Base-by-base conservation (phyloP, 1,284 basidiomycete genomes). In the Puccinia brachypodii region DNA sequence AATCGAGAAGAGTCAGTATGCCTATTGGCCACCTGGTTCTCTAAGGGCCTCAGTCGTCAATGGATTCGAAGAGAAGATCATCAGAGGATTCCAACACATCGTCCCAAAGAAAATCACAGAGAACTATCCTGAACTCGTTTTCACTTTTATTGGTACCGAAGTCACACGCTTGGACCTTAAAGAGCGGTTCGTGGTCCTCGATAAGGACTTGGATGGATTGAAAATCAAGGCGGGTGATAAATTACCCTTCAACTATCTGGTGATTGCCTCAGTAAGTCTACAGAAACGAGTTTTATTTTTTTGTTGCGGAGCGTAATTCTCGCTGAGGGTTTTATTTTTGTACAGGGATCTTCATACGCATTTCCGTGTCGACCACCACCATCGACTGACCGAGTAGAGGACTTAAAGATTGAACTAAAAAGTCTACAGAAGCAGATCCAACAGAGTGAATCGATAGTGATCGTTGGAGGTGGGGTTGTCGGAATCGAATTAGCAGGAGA, bases 401-500 rank as follows among this genome's bases (percentile, higher is more conserved):
- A 74, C 36, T 42, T 66, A 19, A 58, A 81, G 31, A 19, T 31
- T 14, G 36, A 28, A 62, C 33, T 81, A 14, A 11, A 19, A 40
- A 22, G 11, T 2, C 58, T 81, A 16, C 79, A 81, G 42, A 31
- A 42, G 4, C 40, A 60, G 40, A 68, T 81, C 42, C 28, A 60
- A 25, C 14, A 40, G 6, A 66, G 40, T 3, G 22, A 74, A 8
- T 81, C 79, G 16, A 73, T 81, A 16, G 19, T 81, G 38, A 68
- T 81, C 42, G 79, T 73, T 16, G 79, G 79, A 11, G 79, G 22
- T 19, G 79, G 79, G 13, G 79, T 64, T 9, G 79, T 81, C 13
- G 79, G 71, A 31, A 64, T 81, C 56, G 79, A 81, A 47, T 62
- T 81, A 38, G 79, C 79, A 8, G 79, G 79, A 47, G 79, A 81